Base-by-base conservation (phyloP, 805 yeast species). In the Soucietia sequanensis region DNA sequence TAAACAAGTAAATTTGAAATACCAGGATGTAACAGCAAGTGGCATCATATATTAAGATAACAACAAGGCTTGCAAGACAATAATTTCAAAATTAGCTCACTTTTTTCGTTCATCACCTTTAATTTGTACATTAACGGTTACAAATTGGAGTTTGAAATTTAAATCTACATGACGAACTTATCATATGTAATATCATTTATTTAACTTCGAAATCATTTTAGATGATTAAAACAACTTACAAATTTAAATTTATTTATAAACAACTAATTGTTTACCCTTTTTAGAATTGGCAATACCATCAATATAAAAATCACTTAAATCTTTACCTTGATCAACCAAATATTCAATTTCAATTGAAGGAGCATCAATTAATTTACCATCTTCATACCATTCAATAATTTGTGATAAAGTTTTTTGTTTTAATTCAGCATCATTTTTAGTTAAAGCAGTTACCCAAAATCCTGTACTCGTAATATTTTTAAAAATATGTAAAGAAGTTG, bases 401-500 rank as follows among this genome's bases (percentile, higher is more conserved):
- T 60, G 60, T 33, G 52, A 46, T 47, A 68, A 53, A 16, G 71
- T 63, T 33, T 53, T 46, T 31, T 44, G 12, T 53, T 67, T 68
- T 54, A 68, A 64, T 22, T 52, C 60, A 2, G 43, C 42, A 44
- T 67, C 57, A 27, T 51, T 35, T 44, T 64, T 65, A 41, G 65
- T 56, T 38, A 66, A 58, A 29, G 48, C 78, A 9, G 96, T 84
- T 38, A 89, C 80, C 99, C 99, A 93, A 66, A 85, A 93, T 0
- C 99, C 99, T 19, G 80, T 76, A 34, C 89, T 80, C 5, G 84
- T 80, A 37, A 93, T 62, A 53, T 90, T 84, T 61, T 91, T 93
- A 71, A 93, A 93, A 44, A 93, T 90, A 54, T 86, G 86, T 40
- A 86, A 65, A 0, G 95, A 78, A 1, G 96, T 88, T 25, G 98